Conservation (phyloP, 805 yeast genomes). For the Pichia eremophila region DNA sequence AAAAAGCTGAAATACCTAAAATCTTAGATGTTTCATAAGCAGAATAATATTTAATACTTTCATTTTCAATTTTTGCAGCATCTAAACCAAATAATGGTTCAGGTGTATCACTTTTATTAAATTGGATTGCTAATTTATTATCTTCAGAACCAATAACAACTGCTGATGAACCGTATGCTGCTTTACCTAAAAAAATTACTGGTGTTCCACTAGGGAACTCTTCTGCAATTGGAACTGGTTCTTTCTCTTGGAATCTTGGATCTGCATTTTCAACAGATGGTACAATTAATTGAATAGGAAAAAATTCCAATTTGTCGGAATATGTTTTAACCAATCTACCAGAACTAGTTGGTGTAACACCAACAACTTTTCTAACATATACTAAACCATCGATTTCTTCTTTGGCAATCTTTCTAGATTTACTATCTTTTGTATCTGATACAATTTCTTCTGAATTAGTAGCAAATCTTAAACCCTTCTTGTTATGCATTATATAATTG, state of each 20-base stretch:
- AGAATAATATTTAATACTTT: constrained; percentile 50
- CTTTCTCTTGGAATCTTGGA: constrained; percentile 58
- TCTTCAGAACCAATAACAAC: constrained; percentile 49
- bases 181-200: constrained; percentile 74
- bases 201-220: constrained; percentile 71
- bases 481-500: constrained; percentile 34
- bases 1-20: constrained; percentile 48
- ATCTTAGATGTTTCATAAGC: constrained; percentile 54
- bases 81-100: constrained; percentile 62
- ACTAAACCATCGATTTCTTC: constrained; percentile 45
- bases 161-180: constrained; percentile 81
- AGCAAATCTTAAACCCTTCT: constrained; percentile 39
- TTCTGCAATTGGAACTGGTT: constrained; percentile 67
- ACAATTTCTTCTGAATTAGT: constrained; percentile 7
- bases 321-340: constrained; percentile 80
- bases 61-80: constrained; percentile 49
- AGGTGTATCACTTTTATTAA: constrained; percentile 37
- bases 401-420: neutral
- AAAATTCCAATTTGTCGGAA: constrained; percentile 39
- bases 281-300: constrained; percentile 77
- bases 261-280: constrained; percentile 68
- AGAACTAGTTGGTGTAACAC: constrained; percentile 53
- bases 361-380: constrained; percentile 67
- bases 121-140: constrained; percentile 37
- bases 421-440: constrained; percentile 3